phyloP scores from a whole-genome alignment of 2,329 filamentous ascomycete genomes.

The Basipetospora sp. region DNA sequence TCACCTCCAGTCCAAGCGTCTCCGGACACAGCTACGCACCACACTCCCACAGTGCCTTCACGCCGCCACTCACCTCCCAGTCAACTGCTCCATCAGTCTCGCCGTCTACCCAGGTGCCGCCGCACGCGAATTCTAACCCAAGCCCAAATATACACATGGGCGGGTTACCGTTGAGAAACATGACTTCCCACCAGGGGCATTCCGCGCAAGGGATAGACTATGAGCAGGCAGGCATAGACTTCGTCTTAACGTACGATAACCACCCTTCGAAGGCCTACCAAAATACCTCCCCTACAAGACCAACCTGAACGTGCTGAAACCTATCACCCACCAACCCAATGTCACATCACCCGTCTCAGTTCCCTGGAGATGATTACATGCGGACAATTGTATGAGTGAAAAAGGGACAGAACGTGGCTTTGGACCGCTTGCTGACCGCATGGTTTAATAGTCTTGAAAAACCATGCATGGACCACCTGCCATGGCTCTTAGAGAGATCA shows the following conservation, averaged over 20 bases:
- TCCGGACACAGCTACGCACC: constrained; percentile 44
- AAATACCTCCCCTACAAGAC: constrained; percentile 43
- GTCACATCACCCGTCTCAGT: constrained; percentile 2
- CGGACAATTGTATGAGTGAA: too few relatives aligned
- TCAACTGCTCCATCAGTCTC: constrained; percentile 27
- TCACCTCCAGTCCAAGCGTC: constrained; percentile 40
- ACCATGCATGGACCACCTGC: constrained; percentile 84
- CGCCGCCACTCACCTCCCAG: constrained; percentile 31
- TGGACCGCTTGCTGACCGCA: constrained; percentile 30
- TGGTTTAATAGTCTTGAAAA: constrained; percentile 58
- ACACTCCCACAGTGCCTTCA: constrained; percentile 31
- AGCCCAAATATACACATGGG: constrained; percentile 14
- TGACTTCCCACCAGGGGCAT: constrained; percentile 13
- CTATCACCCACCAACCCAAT: background rate
- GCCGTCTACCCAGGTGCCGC: constrained; percentile 15
- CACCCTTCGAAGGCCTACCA: constrained; percentile 49
- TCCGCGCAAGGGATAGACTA: constrained; percentile 44
- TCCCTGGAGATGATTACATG: too few relatives aligned
- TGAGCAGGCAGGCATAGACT: constrained; percentile 75
- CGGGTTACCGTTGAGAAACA: constrained; percentile 17
- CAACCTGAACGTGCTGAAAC: background rate
- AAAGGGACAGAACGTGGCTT: too few relatives aligned
- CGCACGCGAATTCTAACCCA: constrained; percentile 10
- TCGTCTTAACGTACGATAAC: constrained; percentile 72
- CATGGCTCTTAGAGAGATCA: constrained; percentile 54